Evolutionary conservation across 2,329 filamentous ascomycete genomes (phyloP), one percentile per base, ranked within the genome.

Genomic region (Fusarium sp.): DNA sequence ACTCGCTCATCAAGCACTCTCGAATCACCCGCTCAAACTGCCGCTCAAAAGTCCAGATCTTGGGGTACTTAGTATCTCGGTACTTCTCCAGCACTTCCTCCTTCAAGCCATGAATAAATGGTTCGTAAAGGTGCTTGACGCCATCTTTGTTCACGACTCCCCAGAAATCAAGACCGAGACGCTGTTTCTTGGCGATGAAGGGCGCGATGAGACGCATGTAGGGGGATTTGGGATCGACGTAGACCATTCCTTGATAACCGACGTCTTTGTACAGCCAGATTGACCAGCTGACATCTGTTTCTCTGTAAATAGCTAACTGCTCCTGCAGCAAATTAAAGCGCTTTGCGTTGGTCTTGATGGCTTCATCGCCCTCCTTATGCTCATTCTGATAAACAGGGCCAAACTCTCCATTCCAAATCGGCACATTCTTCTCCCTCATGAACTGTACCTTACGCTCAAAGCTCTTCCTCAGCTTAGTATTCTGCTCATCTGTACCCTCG

Each of bases 261-360:
- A 89, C 85, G 65, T 90, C 87, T 76, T 89, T 90, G 78, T 88
- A 89, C 1, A 88, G 78, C 87, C 88, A 90, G 74, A 91, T 91
- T 20, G 82, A 86, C 90, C 89, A 91, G 50, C 84, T 85, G 78
- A 77, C 85, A 1, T 66, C 62, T 6, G 61, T 72, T 35, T 79
- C 78, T 54, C 70, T 65, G 62, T 84, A 84, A 4, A 83, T 82
- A 3, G 71, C 60, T 5, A 84, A 72, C 51, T 87, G 85, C 42
- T 85, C 81, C 5, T 81, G 78, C 0, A 87, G 74, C 0, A 86
- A 74, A 2, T 81, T 80, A 54, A 83, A 85, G 2, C 86, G 78
- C 42, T 84, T 81, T 5, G 75, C 65, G 57, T 87, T 86, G 16
- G 81, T 82, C 26, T 75, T 78, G 6, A 81, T 80, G 7, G 78